Base-by-base conservation (phyloP, 495 filamentous ascomycete genomes). In the Neurospora sp. region DNA sequence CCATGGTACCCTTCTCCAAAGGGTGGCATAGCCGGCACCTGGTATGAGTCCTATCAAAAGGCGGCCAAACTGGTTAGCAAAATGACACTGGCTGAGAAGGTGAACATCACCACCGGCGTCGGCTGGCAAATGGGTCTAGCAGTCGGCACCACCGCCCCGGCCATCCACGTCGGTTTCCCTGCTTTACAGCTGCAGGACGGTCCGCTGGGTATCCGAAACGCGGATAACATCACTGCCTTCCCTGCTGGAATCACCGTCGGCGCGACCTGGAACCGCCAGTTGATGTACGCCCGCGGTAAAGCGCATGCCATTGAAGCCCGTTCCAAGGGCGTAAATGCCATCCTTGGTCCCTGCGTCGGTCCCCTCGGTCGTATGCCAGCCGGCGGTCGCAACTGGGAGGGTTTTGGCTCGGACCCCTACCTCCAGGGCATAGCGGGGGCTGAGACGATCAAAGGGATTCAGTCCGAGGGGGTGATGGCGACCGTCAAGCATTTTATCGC, bases 91-190 rank as follows among this genome's bases (percentile, higher is more conserved):
- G 84, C 91, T 38, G 95, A 97, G 79, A 99, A 98, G 80, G 92
- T 99, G 72, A 98, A 98, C 80, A 86, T 98, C 76, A 98, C 96
- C 0, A 97, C 95, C 0, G 95, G 95, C 0, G 94, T 90, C 0
- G 95, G 96, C 9, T 98, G 95, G 95, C 84, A 87, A 79, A 95
- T 95, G 91, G 93, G 91, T 0, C 85, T 94, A 69, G 96, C 94
- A 72, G 94, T 98, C 6, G 96, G 95, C 20, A 97, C 97, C 80
- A 97, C 94, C 8, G 93, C 87, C 1, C 88, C 91, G 39, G 92
- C 92, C 2, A 82, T 87, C 9, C 75, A 85, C 69, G 90, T 93
- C 20, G 88, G 89, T 23, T 98, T 98, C 78, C 96, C 96, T 0
- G 89, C 91, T 12, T 85, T 98, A 0, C 94, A 93, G 79, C 85